phyloP scores from a whole-genome alignment of 768 basidiomycete genomes.

The Rhodotorula graminis region DNA sequence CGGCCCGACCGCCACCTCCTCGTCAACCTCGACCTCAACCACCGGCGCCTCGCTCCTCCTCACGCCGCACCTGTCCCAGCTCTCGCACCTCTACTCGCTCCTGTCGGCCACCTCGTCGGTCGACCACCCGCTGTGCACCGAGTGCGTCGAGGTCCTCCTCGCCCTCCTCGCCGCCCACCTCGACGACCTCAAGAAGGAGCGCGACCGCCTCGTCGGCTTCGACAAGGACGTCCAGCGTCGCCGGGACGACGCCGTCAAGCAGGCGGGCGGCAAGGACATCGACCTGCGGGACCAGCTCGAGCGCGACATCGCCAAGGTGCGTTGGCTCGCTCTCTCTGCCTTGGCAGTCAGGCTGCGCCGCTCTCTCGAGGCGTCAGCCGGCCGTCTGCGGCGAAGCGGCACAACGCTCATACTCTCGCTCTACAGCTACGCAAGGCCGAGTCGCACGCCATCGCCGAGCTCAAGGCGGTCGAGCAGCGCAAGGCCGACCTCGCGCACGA shows the following conservation, averaged over 20 bases:
- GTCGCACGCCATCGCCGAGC: conserved; percentile 57
- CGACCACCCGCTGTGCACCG: conserved; percentile 71
- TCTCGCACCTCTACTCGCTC: conserved; percentile 42
- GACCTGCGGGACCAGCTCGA: conserved; percentile 59
- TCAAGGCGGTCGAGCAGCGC: conserved; percentile 71
- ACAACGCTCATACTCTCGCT: too few species aligned
- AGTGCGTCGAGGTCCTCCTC: conserved; percentile 81
- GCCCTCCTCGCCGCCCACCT: conserved; percentile 64
- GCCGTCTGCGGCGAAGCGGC: too few species aligned
- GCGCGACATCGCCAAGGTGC: conserved; percentile 64
- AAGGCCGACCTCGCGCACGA: conserved; percentile 70
- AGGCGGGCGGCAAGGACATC: neutral
- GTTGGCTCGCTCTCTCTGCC: neutral
- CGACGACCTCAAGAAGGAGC: conserved; percentile 71
- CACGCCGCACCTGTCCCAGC: conserved; percentile 34
- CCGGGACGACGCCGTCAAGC: conserved; percentile 17
- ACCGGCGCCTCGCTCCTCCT: conserved; percentile 11
- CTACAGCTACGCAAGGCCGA: conserved; percentile 35
- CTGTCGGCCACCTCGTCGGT: conserved; percentile 47
- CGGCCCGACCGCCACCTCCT: conserved; percentile 56
- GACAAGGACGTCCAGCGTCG: conserved; percentile 46
- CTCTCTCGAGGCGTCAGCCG: too few species aligned
- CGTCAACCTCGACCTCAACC: conserved; percentile 60
- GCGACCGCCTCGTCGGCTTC: conserved; percentile 64
- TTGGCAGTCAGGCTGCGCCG: too few species aligned